phyloP scores from a whole-genome alignment of 805 yeast genomes.

The Tetrapisispora arboricola region DNA sequence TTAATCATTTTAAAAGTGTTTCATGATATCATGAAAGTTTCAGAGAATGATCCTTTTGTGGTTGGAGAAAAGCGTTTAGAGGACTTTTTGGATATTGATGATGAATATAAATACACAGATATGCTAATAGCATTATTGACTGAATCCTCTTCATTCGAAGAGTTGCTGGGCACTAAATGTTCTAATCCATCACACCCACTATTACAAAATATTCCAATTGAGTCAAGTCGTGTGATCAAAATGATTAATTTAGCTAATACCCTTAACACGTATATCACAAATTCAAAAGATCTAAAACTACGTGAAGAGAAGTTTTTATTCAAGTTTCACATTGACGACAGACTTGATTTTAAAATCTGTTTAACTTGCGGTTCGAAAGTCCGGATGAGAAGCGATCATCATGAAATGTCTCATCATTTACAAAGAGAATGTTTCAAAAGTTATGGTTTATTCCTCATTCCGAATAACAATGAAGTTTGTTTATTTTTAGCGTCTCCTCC shows the following conservation, averaged over 20 bases:
- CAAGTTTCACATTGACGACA: conserved; percentile 21
- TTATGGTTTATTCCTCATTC: conserved; percentile 30
- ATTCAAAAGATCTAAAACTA: conserved; percentile 20
- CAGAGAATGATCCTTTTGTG: conserved; percentile 17
- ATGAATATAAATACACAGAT: conserved; percentile 9
- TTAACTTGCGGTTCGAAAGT: conserved; percentile 37
- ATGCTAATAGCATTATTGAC: conserved; percentile 11
- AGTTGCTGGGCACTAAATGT: conserved; percentile 3
- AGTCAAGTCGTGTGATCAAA: conserved; percentile 46
- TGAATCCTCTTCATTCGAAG: conserved; percentile 7
- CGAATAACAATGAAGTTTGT: conserved; percentile 28
- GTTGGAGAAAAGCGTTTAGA: conserved; percentile 19
- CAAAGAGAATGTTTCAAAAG: conserved; percentile 24
- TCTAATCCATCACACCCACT: conserved; percentile 3
- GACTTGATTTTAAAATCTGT: conserved; percentile 38
- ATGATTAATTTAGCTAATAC: conserved; percentile 43
- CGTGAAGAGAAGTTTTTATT: conserved; percentile 24
- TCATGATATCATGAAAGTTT: conserved; percentile 20
- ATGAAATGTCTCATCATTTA: conserved; percentile 25
- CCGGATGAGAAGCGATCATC: conserved; percentile 24
- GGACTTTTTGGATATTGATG: conserved; percentile 3
- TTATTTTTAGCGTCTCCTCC: conserved; percentile 27
- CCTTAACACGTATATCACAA: conserved; percentile 32
- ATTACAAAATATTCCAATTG: conserved; percentile 22
- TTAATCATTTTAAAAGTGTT: conserved; percentile 27